phyloP scores from a whole-genome alignment of 495 filamentous ascomycete species.

The Penicillium desertorum region DNA sequence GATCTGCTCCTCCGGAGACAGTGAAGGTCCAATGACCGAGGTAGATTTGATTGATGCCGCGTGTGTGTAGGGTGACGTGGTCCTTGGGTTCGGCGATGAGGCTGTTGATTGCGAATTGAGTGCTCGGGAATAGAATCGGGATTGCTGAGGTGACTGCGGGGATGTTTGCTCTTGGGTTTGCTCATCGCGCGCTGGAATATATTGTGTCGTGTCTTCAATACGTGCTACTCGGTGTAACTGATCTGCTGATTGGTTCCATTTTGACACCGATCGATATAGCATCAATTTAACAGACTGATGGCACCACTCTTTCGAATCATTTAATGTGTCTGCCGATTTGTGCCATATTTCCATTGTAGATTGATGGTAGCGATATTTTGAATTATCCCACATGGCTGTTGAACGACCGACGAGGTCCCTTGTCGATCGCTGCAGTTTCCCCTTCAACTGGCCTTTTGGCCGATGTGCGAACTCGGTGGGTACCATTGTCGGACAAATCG shows the following conservation, averaged over 20 bases:
- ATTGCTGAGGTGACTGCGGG: background rate
- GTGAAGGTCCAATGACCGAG: background rate
- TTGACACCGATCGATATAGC: slow-evolving; percentile 1
- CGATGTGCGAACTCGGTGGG: background rate
- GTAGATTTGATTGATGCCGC: background rate
- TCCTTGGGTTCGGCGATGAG: background rate
- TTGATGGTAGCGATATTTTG: slow-evolving; percentile 5
- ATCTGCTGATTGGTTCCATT: slow-evolving; percentile 10
- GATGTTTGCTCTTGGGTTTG: background rate
- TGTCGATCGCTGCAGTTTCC: slow-evolving; percentile 4
- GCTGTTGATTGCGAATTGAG: background rate
- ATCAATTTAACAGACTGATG: slow-evolving; percentile 1
- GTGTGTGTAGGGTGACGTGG: background rate
- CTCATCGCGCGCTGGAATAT: background rate
- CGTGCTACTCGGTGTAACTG: slow-evolving; percentile 3
- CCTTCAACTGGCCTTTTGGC: background rate
- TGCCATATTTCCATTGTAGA: slow-evolving; percentile 7
- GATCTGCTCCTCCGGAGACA: slow-evolving; percentile 2
- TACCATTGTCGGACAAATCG: background rate
- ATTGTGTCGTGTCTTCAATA: background rate
- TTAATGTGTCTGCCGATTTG: background rate
- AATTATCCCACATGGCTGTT: slow-evolving; percentile 1
- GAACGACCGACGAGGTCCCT: slow-evolving; percentile 4
- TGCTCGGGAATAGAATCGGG: background rate
- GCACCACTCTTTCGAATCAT: slow-evolving; percentile 5